These are phyloP conservation scores for Starmerella davenportii DNA, from an alignment of 805 yeast genomes.

Conservation along the genomic window DNA sequence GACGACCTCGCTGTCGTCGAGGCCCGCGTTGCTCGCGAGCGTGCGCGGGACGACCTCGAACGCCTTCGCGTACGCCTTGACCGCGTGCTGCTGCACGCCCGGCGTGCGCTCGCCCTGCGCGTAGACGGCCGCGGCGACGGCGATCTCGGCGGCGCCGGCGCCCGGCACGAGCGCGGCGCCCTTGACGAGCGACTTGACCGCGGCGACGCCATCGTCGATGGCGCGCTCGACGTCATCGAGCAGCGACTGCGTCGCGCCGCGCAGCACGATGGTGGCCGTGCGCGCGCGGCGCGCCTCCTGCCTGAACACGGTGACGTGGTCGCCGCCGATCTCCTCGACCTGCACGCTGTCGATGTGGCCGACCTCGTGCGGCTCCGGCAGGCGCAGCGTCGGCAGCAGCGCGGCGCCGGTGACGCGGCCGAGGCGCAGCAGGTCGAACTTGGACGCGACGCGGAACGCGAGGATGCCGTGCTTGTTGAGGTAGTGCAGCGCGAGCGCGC, in stretches of 20 bases:
- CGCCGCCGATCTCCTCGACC: constrained; percentile 91
- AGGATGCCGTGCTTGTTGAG: constrained; percentile 71
- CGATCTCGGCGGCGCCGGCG: constrained; percentile 90
- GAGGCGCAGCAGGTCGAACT: constrained; percentile 82
- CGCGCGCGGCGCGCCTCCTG: constrained; percentile 50
- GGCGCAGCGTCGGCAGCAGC: constrained; percentile 89
- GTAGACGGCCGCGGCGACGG: constrained; percentile 60
- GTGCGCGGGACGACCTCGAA: constrained; percentile 89
- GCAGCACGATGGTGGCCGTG: constrained; percentile 79
- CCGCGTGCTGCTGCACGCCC: constrained; percentile 80
- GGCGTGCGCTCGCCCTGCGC: constrained; percentile 86
- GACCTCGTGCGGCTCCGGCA: constrained; percentile 61
- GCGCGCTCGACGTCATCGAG: constrained; percentile 94
- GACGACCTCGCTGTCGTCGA: constrained; percentile 76
- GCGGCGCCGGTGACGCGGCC: constrained; percentile 96
- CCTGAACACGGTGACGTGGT: constrained; percentile 83
- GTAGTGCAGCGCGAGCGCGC: constrained; percentile 85
- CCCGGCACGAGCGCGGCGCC: constrained; percentile 76
- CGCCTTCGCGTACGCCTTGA: constrained; percentile 83
- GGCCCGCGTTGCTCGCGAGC: constrained; percentile 84
- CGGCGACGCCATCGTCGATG: constrained; percentile 88
- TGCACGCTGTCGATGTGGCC: constrained; percentile 77
- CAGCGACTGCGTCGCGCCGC: constrained; percentile 92
- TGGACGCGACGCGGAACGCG: constrained; percentile 78
- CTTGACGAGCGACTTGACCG: constrained; percentile 73